Conservation (phyloP, 2,329 filamentous ascomycete genomes). For the Microthyrium microscopicum region DNA sequence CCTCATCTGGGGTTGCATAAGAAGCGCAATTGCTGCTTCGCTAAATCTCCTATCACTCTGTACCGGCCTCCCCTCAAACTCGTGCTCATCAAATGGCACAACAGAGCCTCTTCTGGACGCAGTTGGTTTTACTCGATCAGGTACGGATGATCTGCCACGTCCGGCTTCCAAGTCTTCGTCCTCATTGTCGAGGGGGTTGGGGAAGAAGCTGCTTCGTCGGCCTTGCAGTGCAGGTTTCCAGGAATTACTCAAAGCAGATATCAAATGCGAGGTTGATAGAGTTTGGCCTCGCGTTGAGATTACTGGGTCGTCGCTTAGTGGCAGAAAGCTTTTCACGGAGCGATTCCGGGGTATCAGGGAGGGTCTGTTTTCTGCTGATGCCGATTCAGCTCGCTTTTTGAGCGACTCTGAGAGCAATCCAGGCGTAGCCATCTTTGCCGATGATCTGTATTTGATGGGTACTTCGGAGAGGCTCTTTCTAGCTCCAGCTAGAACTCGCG, state of each 20-base stretch:
- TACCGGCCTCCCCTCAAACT: slow-evolving; percentile 18
- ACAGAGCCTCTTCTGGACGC: neutral
- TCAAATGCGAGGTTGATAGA: slow-evolving; percentile 15
- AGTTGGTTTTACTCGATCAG: neutral
- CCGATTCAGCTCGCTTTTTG: too few species aligned
- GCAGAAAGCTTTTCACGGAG: too few species aligned
- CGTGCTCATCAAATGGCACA: slow-evolving; percentile 3
- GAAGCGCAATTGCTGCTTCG: slow-evolving; percentile 22
- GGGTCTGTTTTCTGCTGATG: too few species aligned
- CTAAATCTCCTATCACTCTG: slow-evolving; percentile 24
- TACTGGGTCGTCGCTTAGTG: neutral
- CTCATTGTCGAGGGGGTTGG: neutral
- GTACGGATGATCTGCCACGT: neutral
- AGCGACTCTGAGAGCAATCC: too few species aligned
- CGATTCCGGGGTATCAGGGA: too few species aligned
- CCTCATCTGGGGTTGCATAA: slow-evolving; percentile 50
- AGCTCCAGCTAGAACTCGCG: too few species aligned
- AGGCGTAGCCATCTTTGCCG: too few species aligned
- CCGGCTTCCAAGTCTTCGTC: neutral
- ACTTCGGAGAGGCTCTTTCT: too few species aligned
- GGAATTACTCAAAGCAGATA: neutral
- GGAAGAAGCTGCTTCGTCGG: neutral
- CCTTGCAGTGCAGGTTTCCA: neutral
- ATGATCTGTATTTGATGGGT: too few species aligned
- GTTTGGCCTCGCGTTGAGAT: slow-evolving; percentile 28